Evolutionary conservation across 768 basidiomycete genomes (phyloP), one percentile per base, ranked within the genome.

Genomic region (Artomyces pyxidatus): DNA sequence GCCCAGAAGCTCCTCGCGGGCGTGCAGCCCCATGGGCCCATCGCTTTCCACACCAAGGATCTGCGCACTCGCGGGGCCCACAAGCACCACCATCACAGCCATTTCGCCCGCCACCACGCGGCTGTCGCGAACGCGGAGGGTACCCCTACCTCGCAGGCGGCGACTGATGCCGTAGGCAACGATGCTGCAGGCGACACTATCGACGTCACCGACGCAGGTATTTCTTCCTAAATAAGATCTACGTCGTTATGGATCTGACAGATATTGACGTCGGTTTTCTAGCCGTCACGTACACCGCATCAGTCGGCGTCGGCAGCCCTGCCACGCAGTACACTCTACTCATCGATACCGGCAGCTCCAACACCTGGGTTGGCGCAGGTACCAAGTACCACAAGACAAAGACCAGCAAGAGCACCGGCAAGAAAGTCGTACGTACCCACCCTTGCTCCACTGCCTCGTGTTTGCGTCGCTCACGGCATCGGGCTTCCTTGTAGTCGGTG

Each of bases 331-430:
- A 71, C 58, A 73, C 61, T 2, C 72, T 83, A 35, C 68, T 81
- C 42, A 78, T 81, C 27, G 79, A 81, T 48, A 82, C 77, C 1
- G 77, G 79, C 72, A 71, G 66, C 65, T 75, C 66, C 38, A 76
- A 77, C 61, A 78, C 75, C 16, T 82, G 78, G 80, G 58, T 80
- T 29, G 78, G 79, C 37, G 80, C 79, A 3, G 65, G 59, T 51
- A 69, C 66, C 53, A 47, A 62, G 32, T 83, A 76, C 62, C 65
- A 58, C 2, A 68, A 63, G 19, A 77, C 78, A 1, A 65, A 60
- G 41, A 72, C 78, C 3, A 73, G 72, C 65, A 64, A 68, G 49
- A 61, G 56, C 53, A 74, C 72, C 11, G 66, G 68, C 0, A 60
- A 57, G 41, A 58, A 29, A n/a, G 68, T 67, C 12, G 59, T 63